Base-by-base conservation (phyloP, 2,329 filamentous ascomycete genomes). In the Dactylellina parvicollis region DNA sequence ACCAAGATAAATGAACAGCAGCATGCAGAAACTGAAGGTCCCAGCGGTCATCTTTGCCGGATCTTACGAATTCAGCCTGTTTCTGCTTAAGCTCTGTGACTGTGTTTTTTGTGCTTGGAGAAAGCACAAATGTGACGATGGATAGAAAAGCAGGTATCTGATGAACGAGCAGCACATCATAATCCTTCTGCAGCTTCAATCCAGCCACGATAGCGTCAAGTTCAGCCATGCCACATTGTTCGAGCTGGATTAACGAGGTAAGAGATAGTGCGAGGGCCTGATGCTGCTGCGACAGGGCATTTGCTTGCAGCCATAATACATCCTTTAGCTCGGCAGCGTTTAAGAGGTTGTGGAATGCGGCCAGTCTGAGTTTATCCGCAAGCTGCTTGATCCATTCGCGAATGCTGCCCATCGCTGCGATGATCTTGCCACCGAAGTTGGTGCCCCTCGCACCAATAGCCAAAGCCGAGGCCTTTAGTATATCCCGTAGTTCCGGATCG, bases 281-380 rank as follows among this genome's bases (percentile, higher is more conserved):
- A 79, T 99, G 96, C 80, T 99, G 94, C 78, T 92, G 89, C 20
- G 90, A 87, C 56, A 99, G 85, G 78, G 92, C 96, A 76, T 87
- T 83, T 46, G 90, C 88, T 77, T 96, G 91, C 78, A 91, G 91
- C 77, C 93, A 89, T 74, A 96, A 86, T 2, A 89, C 90, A 76
- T 93, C 90, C 8, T 85, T 84, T 46, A 82, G 79, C 14, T 75
- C 72, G 60, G 78, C 79, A 42, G 81, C 80, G 3, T 85, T 84
- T 4, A 83, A 83, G 75, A 90, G 87, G 2, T 91, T 90, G 10
- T 97, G 85, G 2, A 96, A 86, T 28, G 89, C 86, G 7, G 89
- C 88, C 61, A 91, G 90, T 65, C 91, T 89, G 38, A 91, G 83
- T 78, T 90, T 90, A 76, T 97, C 92, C 7, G 85, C 84, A 20